Evolutionary conservation across 2,329 filamentous ascomycete genomes (phyloP).

Genomic region (Aspergillus persii): DNA sequence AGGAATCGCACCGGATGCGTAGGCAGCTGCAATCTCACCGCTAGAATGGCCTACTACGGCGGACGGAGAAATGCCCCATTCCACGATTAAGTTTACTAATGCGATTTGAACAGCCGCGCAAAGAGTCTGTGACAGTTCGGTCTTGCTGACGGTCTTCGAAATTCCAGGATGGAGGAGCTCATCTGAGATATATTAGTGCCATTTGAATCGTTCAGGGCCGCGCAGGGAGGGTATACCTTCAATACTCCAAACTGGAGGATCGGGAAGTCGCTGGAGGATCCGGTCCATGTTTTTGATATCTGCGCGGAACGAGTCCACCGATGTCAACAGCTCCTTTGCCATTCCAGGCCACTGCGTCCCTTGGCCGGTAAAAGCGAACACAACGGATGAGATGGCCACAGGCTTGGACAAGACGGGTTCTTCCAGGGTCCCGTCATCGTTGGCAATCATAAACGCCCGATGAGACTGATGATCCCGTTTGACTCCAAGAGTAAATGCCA

Average conservation of each 20-base stretch:
- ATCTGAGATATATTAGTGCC: neutral
- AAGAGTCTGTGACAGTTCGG: constrained; percentile 6
- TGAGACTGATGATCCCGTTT: neutral
- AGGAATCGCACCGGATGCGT: constrained; percentile 1
- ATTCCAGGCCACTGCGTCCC: constrained; percentile 22
- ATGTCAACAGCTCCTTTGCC: neutral
- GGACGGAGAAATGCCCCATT: constrained; percentile 25
- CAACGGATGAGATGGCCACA: neutral
- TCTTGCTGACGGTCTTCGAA: constrained; percentile 1
- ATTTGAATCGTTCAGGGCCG: neutral
- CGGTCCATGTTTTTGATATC: neutral
- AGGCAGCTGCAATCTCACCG: constrained; percentile 30
- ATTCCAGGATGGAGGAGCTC: neutral
- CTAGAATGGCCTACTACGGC: constrained; percentile 30
- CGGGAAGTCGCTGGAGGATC: neutral
- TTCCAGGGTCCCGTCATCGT: neutral
- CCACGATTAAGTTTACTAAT: constrained; percentile 25
- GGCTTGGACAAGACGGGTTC: neutral
- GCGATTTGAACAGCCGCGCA: constrained; percentile 30
- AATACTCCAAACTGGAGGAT: neutral
- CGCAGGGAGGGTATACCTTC: neutral
- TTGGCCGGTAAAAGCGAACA: constrained; percentile 28
- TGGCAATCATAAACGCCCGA: neutral
- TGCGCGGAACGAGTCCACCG: neutral
- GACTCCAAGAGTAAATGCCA: neutral